Evolutionary conservation across 164 flowering plant genomes (phyloP).

Genomic region (Dillenia suffruticosa): DNA sequence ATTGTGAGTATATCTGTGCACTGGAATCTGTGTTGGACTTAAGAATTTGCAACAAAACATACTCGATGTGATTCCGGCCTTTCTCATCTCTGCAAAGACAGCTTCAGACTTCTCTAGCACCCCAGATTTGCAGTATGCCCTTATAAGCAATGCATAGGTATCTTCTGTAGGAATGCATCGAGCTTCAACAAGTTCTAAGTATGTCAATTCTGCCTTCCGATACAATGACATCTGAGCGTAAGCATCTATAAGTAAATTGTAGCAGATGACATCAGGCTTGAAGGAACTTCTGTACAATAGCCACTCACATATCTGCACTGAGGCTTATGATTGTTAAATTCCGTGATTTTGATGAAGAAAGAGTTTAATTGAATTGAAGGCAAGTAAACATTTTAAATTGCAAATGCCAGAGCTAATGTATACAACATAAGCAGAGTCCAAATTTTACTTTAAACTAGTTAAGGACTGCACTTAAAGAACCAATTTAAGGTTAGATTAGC

Average conservation of each 20-base stretch:
- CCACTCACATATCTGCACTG: conserved; percentile 74
- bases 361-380: too few relatives aligned
- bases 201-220: conserved; percentile 61
- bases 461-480: too few relatives aligned
- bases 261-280: conserved; percentile 73
- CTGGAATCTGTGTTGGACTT: too few relatives aligned
- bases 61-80: conserved; percentile 57
- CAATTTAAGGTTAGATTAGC: too few relatives aligned
- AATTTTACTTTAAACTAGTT: too few relatives aligned
- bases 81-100: conserved; percentile 65
- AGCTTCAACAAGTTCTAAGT: conserved; percentile 55
- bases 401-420: too few relatives aligned
- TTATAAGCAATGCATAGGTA: conserved; percentile 79
- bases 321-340: conserved; percentile 6
- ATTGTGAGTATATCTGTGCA: too few relatives aligned
- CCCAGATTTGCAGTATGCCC: conserved; percentile 59
- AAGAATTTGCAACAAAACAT: conserved; percentile 17
- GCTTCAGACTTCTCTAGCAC: conserved; percentile 72
- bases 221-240: conserved; percentile 55
- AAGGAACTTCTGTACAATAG: conserved; percentile 66
- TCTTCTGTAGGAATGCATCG: conserved; percentile 78
- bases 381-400: too few relatives aligned
- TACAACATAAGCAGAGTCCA: too few relatives aligned
- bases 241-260: conserved; percentile 84
- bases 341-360: not conserved